Conservation (phyloP, 139 green algal species). For the Coccomyxa sp. region DNA sequence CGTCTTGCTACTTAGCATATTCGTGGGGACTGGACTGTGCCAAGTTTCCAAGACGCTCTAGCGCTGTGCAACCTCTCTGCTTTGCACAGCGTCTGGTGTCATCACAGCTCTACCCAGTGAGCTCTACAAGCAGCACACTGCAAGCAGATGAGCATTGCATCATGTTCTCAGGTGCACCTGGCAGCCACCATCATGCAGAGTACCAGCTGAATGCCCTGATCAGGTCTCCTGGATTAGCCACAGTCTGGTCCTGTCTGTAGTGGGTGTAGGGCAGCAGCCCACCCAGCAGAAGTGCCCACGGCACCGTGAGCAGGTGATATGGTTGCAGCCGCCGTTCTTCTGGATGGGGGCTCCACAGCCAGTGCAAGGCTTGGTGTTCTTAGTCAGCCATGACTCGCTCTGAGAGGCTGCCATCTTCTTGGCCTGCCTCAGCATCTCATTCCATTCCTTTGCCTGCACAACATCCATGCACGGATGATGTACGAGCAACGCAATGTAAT, state of each 20-base stretch:
- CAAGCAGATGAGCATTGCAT: no score
- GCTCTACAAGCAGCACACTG: no score
- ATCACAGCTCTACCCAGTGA: no score
- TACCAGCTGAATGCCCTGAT: not conserved
- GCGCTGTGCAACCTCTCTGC: not conserved
- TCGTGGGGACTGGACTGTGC: not conserved
- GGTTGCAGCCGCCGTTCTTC: constrained; percentile 53
- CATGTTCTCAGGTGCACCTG: no score
- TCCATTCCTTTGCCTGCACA: constrained; percentile 10
- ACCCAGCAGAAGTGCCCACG: constrained; percentile 56
- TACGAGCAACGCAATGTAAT: not conserved
- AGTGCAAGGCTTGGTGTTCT: constrained; percentile 34
- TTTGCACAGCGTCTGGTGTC: no score
- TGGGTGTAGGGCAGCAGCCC: not conserved
- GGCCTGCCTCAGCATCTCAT: constrained; percentile 11
- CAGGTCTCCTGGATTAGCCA: not conserved
- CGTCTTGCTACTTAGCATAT: not conserved
- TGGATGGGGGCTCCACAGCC: constrained; percentile 35
- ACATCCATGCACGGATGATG: not conserved
- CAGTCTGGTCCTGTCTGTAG: not conserved
- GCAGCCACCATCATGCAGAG: no score
- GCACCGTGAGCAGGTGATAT: constrained; percentile 51
- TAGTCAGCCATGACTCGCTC: constrained; percentile 17
- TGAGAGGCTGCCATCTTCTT: constrained; percentile 1
- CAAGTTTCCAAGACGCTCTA: not conserved